phyloP scores from a whole-genome alignment of 345 rosid species.

The Eucalyptus pauciflora region DNA sequence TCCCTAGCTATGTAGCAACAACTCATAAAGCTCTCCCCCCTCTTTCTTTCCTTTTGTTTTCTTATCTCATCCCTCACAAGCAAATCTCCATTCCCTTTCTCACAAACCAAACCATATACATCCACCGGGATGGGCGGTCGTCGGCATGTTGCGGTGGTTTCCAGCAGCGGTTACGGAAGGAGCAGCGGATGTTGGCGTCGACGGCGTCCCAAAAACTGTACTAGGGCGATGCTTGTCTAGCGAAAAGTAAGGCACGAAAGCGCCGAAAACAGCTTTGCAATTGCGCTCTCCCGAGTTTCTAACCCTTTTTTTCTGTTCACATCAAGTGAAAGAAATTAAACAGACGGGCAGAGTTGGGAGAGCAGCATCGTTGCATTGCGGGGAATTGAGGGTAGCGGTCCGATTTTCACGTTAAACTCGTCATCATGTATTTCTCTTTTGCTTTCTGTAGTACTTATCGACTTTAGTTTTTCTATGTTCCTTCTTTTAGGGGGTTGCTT shows the following conservation, averaged over 20 bases:
- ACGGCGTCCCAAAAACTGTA: neutral
- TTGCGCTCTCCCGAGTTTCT: conserved; percentile 66
- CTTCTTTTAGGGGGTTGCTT: neutral
- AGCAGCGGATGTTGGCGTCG: neutral
- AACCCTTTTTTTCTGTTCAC: conserved; percentile 1
- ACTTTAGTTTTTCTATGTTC: neutral
- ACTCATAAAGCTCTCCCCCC: neutral
- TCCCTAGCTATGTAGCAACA: neutral
- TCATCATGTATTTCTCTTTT: neutral
- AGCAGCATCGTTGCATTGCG: conserved; percentile 68
- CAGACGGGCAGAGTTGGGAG: conserved; percentile 42
- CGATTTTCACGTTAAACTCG: conserved; percentile 22
- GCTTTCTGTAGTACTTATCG: conserved; percentile 7
- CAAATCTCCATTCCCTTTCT: neutral
- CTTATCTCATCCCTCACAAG: neutral
- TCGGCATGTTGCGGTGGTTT: neutral
- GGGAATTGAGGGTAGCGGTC: conserved; percentile 97
- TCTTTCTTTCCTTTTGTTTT: neutral
- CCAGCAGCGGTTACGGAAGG: neutral
- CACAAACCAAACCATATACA: neutral
- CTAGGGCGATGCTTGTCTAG: neutral
- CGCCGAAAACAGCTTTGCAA: conserved; percentile 37
- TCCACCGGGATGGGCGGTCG: neutral
- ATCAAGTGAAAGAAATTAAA: neutral
- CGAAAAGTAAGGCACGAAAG: neutral